A percentile compares a stretch with the other conserved stretches of the same genome.
Conservation (phyloP, 1,284 basidiomycete species). For the Meira miltonrushii region DNA sequence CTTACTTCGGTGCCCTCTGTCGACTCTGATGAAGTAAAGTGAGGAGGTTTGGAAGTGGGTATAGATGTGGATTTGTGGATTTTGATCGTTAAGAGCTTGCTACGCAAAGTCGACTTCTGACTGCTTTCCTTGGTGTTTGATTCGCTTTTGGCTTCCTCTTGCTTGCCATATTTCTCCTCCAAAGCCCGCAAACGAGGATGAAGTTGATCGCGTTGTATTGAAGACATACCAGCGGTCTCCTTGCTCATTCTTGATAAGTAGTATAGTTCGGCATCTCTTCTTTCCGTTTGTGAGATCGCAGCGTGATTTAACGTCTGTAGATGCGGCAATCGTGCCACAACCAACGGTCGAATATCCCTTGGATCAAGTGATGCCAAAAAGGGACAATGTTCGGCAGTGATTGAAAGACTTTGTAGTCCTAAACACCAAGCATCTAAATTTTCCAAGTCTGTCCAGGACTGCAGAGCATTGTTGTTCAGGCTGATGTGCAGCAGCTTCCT, state of each 20-base stretch:
- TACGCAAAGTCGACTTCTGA: neutral
- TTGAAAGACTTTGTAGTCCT: conserved; percentile 51
- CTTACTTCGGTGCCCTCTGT: neutral
- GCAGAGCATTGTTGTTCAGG: conserved; percentile 64
- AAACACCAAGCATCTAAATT: conserved; percentile 63
- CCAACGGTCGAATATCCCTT: conserved; percentile 49
- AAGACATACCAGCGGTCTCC: neutral
- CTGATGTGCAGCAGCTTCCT: conserved; percentile 60
- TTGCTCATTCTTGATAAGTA: conserved; percentile 58
- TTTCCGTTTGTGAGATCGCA: conserved; percentile 67
- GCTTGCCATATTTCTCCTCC: neutral
- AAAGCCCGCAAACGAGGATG: neutral
- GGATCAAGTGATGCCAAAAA: neutral
- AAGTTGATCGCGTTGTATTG: neutral
- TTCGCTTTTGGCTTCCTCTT: neutral
- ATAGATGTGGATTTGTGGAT: conserved; percentile 7
- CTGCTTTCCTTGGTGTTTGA: neutral
- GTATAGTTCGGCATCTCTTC: conserved; percentile 78
- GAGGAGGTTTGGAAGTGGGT: neutral
- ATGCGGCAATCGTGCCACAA: conserved; percentile 67
- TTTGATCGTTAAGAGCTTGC: conserved; percentile 5
- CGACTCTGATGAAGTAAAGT: neutral
- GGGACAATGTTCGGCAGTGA: conserved; percentile 6
- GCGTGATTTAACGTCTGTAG: conserved; percentile 65
- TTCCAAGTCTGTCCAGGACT: conserved; percentile 67